phyloP scores from a whole-genome alignment of 805 yeast species.

The Candida montana region DNA sequence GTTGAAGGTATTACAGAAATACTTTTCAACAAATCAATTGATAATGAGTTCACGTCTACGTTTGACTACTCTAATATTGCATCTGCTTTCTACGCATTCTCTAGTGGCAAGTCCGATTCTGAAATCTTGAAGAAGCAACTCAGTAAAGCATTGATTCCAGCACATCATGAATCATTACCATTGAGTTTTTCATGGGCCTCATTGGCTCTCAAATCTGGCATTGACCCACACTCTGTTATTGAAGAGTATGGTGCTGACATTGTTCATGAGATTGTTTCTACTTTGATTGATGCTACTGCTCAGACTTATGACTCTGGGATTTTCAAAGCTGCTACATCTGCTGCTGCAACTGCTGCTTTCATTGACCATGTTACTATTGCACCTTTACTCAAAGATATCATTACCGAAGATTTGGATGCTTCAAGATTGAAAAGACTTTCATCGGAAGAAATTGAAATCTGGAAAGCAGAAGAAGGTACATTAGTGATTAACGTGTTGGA shows the following conservation, averaged over 20 bases:
- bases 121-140: conserved; percentile 29
- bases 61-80: conserved; percentile 27
- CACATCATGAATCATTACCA: conserved; percentile 38
- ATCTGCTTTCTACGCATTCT: conserved; percentile 34
- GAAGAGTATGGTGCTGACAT: conserved; percentile 22
- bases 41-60: conserved; percentile 15
- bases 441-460: conserved; percentile 51
- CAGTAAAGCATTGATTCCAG: conserved; percentile 34
- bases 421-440: conserved; percentile 30
- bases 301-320: conserved; percentile 30
- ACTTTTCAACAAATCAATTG: conserved; percentile 13
- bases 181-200: conserved; percentile 70
- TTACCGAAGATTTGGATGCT: conserved; percentile 37
- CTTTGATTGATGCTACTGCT: conserved; percentile 15
- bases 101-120: conserved; percentile 23
- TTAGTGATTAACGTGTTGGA: conserved; percentile 61
- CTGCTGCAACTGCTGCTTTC: conserved; percentile 48
- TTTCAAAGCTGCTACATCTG: conserved; percentile 45
- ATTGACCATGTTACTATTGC: conserved; percentile 53
- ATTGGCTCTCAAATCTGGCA: conserved; percentile 48
- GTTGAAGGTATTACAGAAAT: conserved; percentile 36
- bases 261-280: conserved; percentile 16
- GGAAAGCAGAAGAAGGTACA: conserved; percentile 65
- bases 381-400: conserved; percentile 41
- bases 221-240: conserved; percentile 64